phyloP scores from a whole-genome alignment of 148 eudicot species.

The Cornus controversa region DNA sequence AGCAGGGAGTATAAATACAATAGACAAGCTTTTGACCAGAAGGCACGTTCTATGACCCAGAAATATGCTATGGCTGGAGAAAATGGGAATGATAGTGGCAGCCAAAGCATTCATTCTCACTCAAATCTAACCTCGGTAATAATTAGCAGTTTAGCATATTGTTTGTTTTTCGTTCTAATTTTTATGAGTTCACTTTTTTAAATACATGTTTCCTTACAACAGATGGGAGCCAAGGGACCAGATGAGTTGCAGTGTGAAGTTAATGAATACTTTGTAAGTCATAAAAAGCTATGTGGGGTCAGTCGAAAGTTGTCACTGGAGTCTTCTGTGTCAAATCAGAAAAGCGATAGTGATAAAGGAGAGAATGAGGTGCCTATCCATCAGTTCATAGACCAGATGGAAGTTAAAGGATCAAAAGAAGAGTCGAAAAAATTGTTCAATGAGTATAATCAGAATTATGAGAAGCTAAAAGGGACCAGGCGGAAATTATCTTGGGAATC shows the following conservation, averaged over 20 bases:
- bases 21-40: constrained; percentile 51
- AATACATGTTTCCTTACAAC: constrained; percentile 2
- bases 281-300: constrained; percentile 13
- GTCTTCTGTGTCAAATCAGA: constrained; percentile 7
- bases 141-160: not conserved
- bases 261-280: constrained; percentile 12
- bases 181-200: not conserved
- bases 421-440: not conserved
- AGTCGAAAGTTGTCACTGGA: constrained; percentile 31
- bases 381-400: constrained; percentile 3
- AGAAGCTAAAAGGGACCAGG: constrained; percentile 6
- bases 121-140: constrained; percentile 2
- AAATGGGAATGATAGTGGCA: constrained; percentile 24
- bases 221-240: constrained; percentile 26
- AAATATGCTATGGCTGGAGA: constrained; percentile 45
- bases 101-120: constrained; percentile 9
- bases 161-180: not conserved
- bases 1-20: constrained; percentile 62
- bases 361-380: constrained; percentile 15
- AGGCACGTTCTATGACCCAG: constrained; percentile 58
- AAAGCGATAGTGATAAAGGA: constrained; percentile 4
- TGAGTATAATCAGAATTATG: not conserved
- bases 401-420: constrained; percentile 12
- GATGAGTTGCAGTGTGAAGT: constrained; percentile 12
- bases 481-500: constrained; percentile 28